phyloP scores from a whole-genome alignment of 2,329 filamentous ascomycete genomes.

The Fusarium continuum region DNA sequence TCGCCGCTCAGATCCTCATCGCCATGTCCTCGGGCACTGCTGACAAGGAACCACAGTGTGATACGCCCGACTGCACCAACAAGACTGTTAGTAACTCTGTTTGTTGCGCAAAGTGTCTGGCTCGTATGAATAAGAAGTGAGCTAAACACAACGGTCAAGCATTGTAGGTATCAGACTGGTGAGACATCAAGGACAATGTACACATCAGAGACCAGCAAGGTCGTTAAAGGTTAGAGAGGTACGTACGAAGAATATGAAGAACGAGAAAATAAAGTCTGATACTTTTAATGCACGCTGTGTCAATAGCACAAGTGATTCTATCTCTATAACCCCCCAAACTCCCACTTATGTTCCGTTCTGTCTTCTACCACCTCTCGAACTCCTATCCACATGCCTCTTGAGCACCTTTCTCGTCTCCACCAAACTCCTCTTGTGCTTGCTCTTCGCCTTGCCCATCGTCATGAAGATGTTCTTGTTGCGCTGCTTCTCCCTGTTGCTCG shows the following conservation, averaged over 20 bases:
- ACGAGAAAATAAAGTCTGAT: slow-evolving; percentile 11
- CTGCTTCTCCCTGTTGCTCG: slow-evolving; percentile 96
- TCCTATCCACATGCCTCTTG: slow-evolving; percentile 81
- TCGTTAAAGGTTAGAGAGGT: background rate
- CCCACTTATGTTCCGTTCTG: slow-evolving; percentile 65
- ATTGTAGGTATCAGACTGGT: background rate
- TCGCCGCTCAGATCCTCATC: background rate
- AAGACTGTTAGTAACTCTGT: background rate
- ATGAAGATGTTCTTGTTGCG: slow-evolving; percentile 99
- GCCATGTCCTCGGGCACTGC: background rate
- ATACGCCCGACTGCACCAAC: background rate
- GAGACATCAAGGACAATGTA: background rate
- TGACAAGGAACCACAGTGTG: background rate
- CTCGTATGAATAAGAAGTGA: background rate
- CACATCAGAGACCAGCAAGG: background rate
- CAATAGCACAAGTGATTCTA: slow-evolving; percentile 26
- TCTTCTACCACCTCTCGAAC: slow-evolving; percentile 84
- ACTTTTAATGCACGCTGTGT: slow-evolving; percentile 23
- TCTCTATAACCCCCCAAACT: background rate
- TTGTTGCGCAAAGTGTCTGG: background rate
- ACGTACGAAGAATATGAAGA: background rate
- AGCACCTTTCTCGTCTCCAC: slow-evolving; percentile 84
- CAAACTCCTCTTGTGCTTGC: slow-evolving; percentile 94
- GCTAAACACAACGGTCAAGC: too few species aligned
- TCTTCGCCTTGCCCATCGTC: slow-evolving; percentile 95